Conservation (phyloP, 2,329 filamentous ascomycete genomes). For the Trichoderma afroharzianum region DNA sequence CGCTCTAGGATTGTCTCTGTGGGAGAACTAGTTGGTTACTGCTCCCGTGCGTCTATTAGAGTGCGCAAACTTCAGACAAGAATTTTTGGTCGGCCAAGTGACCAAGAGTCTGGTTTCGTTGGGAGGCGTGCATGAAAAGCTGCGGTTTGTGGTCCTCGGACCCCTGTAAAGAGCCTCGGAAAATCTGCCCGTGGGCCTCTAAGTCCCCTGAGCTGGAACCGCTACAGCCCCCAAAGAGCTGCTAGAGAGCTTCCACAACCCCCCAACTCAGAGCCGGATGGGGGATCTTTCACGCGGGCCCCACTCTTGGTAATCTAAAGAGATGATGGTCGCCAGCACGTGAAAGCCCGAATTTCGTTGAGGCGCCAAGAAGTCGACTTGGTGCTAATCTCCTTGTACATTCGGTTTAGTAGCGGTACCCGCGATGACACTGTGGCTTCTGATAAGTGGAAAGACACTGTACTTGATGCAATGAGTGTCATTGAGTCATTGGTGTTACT, state of each 20-base stretch:
- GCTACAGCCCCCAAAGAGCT: slow-evolving; percentile 11
- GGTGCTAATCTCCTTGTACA: neutral
- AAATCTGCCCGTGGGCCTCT: slow-evolving; percentile 16
- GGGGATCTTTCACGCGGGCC: slow-evolving; percentile 4
- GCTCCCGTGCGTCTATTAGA: slow-evolving; percentile 11
- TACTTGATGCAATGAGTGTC: neutral
- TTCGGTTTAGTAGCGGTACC: neutral
- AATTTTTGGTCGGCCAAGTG: slow-evolving; percentile 10
- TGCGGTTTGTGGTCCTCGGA: slow-evolving; percentile 5
- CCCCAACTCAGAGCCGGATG: neutral
- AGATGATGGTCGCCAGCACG: slow-evolving; percentile 3
- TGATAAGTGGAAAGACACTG: neutral
- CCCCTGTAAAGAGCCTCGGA: slow-evolving; percentile 18
- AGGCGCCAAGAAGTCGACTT: neutral
- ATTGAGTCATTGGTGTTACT: neutral
- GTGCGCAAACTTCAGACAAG: slow-evolving; percentile 16
- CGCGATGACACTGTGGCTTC: neutral
- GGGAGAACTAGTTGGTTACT: slow-evolving; percentile 14
- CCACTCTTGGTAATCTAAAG: slow-evolving; percentile 5
- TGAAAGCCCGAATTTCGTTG: slow-evolving; percentile 15
- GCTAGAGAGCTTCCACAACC: slow-evolving; percentile 1
- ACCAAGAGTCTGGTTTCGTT: slow-evolving; percentile 19
- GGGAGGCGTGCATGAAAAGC: slow-evolving; percentile 19
- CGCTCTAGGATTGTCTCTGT: slow-evolving; percentile 4
- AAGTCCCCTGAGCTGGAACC: slow-evolving; percentile 17